Evolutionary conservation across 148 eudicot genomes (phyloP).

Genomic region (Pharnaceum exiguum): DNA sequence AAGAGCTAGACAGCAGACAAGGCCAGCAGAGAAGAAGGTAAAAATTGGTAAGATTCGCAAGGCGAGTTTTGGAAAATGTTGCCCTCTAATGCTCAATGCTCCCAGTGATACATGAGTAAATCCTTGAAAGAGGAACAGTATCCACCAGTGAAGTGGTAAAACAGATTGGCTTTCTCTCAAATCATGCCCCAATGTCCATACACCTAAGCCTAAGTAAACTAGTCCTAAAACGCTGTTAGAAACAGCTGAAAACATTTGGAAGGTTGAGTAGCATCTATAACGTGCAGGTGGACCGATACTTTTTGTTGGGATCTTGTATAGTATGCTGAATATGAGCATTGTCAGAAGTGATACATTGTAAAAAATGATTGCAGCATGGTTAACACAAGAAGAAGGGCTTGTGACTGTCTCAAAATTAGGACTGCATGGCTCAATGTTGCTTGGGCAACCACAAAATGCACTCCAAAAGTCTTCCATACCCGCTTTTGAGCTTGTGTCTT

Average conservation of each 20-base stretch:
- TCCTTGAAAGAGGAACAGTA: conserved; percentile 37
- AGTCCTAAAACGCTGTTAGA: conserved; percentile 49
- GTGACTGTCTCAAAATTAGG: conserved; percentile 29
- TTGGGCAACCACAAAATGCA: conserved; percentile 9
- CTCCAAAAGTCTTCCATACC: conserved; percentile 18
- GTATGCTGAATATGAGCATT: conserved; percentile 35
- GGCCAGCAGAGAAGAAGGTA: conserved; percentile 7
- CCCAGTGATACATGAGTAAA: conserved; percentile 38
- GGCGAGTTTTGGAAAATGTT: conserved; percentile 23
- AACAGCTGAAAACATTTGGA: conserved; percentile 37
- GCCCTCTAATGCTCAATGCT: conserved; percentile 42
- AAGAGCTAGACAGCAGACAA: conserved; percentile 23
- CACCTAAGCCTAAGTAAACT: no score
- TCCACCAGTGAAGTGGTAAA: conserved; percentile 47
- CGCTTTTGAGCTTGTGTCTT: neutral
- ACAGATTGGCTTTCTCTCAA: conserved; percentile 20
- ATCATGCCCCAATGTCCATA: conserved; percentile 21
- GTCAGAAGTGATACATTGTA: conserved; percentile 47
- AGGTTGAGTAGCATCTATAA: conserved; percentile 16
- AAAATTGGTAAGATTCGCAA: conserved; percentile 37
- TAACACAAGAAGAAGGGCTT: conserved; percentile 62
- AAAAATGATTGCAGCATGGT: conserved; percentile 45
- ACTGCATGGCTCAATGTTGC: conserved; percentile 20
- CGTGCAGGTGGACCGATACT: conserved; percentile 5
- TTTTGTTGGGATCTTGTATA: conserved; percentile 30